Evolutionary conservation across 805 yeast genomes (phyloP).

Genomic region (Millerozyma miso): DNA sequence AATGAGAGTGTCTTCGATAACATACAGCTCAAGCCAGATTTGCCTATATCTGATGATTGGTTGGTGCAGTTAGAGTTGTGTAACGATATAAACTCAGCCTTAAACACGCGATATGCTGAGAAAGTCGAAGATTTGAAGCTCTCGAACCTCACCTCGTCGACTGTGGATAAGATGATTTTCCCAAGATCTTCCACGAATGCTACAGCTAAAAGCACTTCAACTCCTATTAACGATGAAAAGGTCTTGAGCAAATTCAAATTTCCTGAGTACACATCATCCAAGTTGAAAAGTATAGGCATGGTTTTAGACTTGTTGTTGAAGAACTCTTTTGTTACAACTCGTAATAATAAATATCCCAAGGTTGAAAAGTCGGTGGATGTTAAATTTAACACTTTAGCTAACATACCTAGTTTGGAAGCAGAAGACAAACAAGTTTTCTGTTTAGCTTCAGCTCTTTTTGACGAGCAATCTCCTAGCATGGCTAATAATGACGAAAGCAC

Average conservation of each 20-base stretch:
- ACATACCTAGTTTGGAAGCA: conserved; percentile 1
- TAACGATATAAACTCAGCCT: conserved; percentile 39
- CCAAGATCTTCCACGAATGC: conserved; percentile 34
- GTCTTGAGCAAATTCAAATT: conserved; percentile 2
- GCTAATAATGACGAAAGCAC: conserved; percentile 5
- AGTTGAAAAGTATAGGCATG: conserved; percentile 9
- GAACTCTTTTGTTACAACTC: conserved; percentile 15
- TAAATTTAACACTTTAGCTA: conserved; percentile 14
- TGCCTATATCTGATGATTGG: conserved; percentile 60
- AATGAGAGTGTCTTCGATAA: conserved; percentile 31
- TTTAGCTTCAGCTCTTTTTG: conserved; percentile 61
- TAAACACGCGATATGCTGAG: conserved; percentile 25
- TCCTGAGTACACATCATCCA: conserved; percentile 3
- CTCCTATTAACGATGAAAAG: conserved; percentile 16
- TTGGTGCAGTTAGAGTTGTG: conserved; percentile 55
- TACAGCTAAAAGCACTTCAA: conserved; percentile 15
- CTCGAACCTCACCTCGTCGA: conserved; percentile 24
- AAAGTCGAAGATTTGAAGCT: conserved; percentile 4
- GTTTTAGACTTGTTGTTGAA: conserved; percentile 17
- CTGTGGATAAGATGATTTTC: conserved; percentile 47
- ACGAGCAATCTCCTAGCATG: conserved; percentile 8
- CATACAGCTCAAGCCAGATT: conserved; percentile 39
- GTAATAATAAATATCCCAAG: conserved; percentile 27
- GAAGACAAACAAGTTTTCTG: conserved; percentile 42
- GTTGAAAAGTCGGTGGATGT: conserved; percentile 9